Evolutionary conservation across 2,329 filamentous ascomycete species (phyloP).

Genomic region (Nemania sp.): DNA sequence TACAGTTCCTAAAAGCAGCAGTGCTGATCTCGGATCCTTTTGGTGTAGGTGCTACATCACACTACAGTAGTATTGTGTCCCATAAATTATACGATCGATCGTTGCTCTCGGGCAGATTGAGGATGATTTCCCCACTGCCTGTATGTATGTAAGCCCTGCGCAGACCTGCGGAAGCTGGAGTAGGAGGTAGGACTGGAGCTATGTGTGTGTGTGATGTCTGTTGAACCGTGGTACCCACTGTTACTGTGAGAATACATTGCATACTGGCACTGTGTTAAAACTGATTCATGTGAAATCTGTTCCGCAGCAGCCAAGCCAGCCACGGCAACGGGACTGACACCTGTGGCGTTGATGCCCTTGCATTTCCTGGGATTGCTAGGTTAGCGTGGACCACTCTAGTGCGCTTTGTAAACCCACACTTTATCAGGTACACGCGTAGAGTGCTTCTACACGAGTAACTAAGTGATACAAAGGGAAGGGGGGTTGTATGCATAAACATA

Average conservation of each 20-base stretch:
- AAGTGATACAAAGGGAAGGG: not conserved
- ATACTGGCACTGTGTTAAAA: not conserved
- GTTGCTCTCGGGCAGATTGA: not conserved
- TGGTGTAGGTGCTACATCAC: not conserved
- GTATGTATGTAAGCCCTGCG: no score
- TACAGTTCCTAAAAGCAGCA: not conserved
- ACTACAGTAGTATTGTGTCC: not conserved
- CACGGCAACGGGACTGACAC: conserved; percentile 17
- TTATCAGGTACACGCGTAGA: conserved; percentile 4
- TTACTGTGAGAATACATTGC: not conserved
- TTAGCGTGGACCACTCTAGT: conserved; percentile 1
- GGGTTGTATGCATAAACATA: not conserved
- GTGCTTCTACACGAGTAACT: not conserved
- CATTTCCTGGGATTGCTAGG: conserved; percentile 1
- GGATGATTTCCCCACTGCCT: not conserved
- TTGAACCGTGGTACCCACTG: not conserved
- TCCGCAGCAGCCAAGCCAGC: conserved; percentile 6
- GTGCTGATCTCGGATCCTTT: not conserved
- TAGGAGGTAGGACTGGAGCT: no score
- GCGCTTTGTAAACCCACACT: not conserved
- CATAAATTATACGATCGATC: no score
- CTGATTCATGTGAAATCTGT: conserved; percentile 7
- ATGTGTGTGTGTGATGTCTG: not conserved
- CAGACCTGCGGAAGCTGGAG: not conserved
- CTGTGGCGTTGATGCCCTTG: conserved; percentile 27